Percentiles rank a stretch among this genome's conserved stretches.
phyloP scores from a whole-genome alignment of 176 grass and related monocot genomes.

The Avena sativa region DNA sequence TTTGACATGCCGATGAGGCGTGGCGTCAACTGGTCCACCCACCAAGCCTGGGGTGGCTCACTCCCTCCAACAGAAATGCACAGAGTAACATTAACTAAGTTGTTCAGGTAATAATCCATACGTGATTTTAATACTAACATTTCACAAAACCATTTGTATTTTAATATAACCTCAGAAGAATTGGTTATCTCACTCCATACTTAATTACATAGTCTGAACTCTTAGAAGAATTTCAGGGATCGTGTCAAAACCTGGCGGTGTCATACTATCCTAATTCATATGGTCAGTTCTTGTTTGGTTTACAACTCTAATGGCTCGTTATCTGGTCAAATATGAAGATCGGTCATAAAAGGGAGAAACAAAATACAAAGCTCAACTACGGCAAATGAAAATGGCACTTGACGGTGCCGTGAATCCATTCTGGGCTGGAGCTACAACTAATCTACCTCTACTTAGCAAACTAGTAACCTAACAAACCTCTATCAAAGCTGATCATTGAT shows the following conservation, averaged over 20 bases:
- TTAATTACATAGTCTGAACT: neutral
- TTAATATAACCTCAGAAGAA: slow-evolving; percentile 5
- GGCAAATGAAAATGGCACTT: slow-evolving; percentile 12
- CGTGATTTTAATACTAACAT: slow-evolving; percentile 1
- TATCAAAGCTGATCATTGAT: neutral
- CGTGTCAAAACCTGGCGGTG: neutral
- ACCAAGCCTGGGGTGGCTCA: neutral
- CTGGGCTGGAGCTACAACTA: neutral
- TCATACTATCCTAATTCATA: neutral
- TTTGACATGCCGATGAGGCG: neutral
- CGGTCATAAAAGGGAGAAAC: neutral
- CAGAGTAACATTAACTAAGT: neutral
- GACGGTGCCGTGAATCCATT: neutral
- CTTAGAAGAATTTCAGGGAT: neutral
- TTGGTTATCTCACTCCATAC: neutral
- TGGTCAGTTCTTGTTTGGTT: neutral
- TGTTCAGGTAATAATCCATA: neutral
- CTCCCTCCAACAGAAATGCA: neutral
- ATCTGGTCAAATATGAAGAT: neutral
- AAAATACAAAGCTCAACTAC: neutral
- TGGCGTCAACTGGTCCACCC: neutral
- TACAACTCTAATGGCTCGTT: neutral
- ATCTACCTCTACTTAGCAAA: slow-evolving; percentile 22
- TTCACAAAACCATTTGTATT: neutral
- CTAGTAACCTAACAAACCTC: neutral